phyloP scores from a whole-genome alignment of 805 yeast species.

The Candida oleophila region DNA sequence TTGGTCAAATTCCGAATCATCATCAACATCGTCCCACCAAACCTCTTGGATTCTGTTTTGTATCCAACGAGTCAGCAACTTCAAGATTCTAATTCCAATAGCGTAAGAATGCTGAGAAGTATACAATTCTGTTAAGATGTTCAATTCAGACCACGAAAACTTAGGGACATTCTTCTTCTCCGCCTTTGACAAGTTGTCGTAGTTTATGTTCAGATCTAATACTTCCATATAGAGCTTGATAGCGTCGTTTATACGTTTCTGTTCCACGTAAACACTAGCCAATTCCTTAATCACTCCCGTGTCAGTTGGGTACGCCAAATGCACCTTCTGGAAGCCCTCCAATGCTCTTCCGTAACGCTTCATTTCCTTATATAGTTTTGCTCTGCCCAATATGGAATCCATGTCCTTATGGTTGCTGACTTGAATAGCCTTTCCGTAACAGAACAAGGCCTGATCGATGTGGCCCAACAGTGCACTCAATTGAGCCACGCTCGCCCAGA shows the following conservation, averaged over 20 bases:
- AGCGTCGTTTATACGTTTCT: constrained; percentile 68
- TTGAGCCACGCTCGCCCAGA: constrained; percentile 79
- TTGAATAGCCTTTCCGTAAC: constrained; percentile 49
- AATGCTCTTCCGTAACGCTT: constrained; percentile 70
- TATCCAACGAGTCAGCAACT: constrained; percentile 79
- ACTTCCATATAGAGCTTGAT: constrained; percentile 65
- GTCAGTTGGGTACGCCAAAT: constrained; percentile 55
- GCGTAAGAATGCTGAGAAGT: constrained; percentile 64
- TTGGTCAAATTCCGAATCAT: constrained; percentile 83
- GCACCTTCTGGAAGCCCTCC: constrained; percentile 66
- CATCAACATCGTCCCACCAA: constrained; percentile 63
- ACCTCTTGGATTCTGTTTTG: constrained; percentile 62
- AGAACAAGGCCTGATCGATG: constrained; percentile 72
- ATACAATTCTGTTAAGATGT: constrained; percentile 78
- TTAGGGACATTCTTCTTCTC: constrained; percentile 32
- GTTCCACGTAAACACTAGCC: constrained; percentile 52
- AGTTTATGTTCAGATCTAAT: constrained; percentile 56
- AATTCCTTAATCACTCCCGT: constrained; percentile 57
- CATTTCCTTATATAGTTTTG: constrained; percentile 63
- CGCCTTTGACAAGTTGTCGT: constrained; percentile 15
- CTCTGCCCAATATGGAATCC: constrained; percentile 60
- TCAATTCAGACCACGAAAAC: constrained; percentile 88
- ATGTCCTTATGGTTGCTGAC: constrained; percentile 25
- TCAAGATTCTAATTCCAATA: constrained; percentile 63
- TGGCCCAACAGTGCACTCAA: constrained; percentile 64